phyloP scores from a whole-genome alignment of 2,329 filamentous ascomycete genomes.

The Colletotrichum graminicola region DNA sequence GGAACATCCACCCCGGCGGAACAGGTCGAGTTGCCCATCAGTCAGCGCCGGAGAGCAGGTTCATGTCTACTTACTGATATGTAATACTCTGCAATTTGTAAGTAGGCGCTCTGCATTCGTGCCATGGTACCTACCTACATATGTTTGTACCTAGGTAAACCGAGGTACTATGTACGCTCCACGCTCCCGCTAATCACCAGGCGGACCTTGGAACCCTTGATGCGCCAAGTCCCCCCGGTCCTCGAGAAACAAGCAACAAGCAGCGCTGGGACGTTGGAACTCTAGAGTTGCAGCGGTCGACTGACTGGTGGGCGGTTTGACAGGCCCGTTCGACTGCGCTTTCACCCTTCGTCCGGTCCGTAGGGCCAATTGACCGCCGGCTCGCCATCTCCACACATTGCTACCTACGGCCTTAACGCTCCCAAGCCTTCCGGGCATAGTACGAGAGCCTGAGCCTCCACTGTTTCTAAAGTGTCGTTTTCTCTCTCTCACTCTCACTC shows the following conservation, averaged over 20 bases:
- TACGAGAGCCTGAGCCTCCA: slow-evolving; percentile 20
- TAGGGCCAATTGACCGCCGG: neutral
- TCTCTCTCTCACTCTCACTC: slow-evolving; percentile 7
- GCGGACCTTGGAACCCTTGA: slow-evolving; percentile 30
- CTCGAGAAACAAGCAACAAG: slow-evolving; percentile 27
- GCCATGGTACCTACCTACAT: no score
- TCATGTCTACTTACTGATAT: neutral
- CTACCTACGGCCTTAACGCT: slow-evolving; percentile 18
- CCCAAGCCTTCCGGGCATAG: slow-evolving; percentile 37
- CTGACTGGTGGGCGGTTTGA: slow-evolving; percentile 11
- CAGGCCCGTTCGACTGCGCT: slow-evolving; percentile 15
- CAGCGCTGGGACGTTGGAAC: slow-evolving; percentile 18
- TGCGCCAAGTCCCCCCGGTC: slow-evolving; percentile 24
- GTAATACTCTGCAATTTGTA: no score
- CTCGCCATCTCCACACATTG: slow-evolving; percentile 35
- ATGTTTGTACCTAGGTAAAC: neutral
- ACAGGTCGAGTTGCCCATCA: slow-evolving; percentile 4
- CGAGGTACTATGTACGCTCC: no score
- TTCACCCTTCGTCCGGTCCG: neutral
- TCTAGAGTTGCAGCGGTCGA: slow-evolving; percentile 20
- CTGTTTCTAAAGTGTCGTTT: slow-evolving; percentile 36
- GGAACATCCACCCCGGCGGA: neutral
- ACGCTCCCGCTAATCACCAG: neutral
- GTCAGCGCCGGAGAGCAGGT: neutral
- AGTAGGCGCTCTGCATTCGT: no score